Percentiles rank a stretch among this genome's conserved stretches.
Evolutionary conservation across 2,329 filamentous ascomycete genomes (phyloP).

Genomic region (Pseudocercospora macadamiae): DNA sequence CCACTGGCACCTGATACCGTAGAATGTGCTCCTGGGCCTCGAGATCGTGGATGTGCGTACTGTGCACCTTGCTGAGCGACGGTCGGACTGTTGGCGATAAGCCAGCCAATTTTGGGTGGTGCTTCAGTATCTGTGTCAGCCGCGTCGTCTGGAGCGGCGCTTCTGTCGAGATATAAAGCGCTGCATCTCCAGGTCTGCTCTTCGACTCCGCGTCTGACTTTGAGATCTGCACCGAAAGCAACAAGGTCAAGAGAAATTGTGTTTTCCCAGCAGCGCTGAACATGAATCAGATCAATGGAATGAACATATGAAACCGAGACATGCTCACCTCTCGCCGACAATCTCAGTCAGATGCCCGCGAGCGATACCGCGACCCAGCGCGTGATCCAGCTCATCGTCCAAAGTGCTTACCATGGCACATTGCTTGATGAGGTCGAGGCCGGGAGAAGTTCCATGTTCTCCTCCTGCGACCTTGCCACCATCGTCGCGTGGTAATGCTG

Average conservation of each 20-base stretch:
- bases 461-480: not conserved
- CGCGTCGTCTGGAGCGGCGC: conserved; percentile 79
- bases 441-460: not conserved
- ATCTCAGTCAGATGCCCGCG: conserved; percentile 84
- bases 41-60: conserved; percentile 82
- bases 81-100: conserved; percentile 53
- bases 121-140: conserved; percentile 74
- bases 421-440: conserved; percentile 46
- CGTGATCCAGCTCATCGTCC: conserved; percentile 70
- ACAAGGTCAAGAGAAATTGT: conserved; percentile 82
- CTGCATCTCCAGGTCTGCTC: conserved; percentile 34
- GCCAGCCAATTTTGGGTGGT: conserved; percentile 63
- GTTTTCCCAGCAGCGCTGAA: conserved; percentile 86
- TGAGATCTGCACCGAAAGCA: conserved; percentile 82
- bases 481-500: not conserved
- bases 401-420: conserved; percentile 73
- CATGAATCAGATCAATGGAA: conserved; percentile 8
- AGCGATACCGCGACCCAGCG: conserved; percentile 78
- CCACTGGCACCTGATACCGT: conserved; percentile 86
- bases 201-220: conserved; percentile 50
- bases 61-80: conserved; percentile 75
- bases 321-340: conserved; percentile 76
- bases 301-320: conserved; percentile 12
- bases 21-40: conserved; percentile 96
- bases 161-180: conserved; percentile 94